Percentiles rank a stretch among this genome's conserved stretches.
phyloP scores from a whole-genome alignment of 108 stramenopile species.

The Cyclotella distinguenda region DNA sequence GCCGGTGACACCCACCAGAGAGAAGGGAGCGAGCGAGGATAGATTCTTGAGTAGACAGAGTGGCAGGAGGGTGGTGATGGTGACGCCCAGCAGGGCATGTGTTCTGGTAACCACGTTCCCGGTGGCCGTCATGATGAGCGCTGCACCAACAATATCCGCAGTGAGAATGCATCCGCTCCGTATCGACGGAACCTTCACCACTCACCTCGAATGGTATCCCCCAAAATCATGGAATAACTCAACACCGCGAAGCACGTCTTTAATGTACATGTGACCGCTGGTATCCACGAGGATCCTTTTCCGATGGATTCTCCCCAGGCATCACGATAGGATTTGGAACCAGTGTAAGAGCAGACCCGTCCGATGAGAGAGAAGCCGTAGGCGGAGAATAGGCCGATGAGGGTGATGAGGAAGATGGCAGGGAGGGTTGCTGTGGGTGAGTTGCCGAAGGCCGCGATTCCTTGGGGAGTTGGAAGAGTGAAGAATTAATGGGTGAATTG shows the following conservation, averaged over 20 bases:
- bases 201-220: conserved; percentile 59
- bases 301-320: conserved; percentile 77
- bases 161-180: no score
- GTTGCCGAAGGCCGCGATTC: conserved; percentile 93
- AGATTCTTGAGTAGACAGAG: conserved; percentile 86
- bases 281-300: conserved; percentile 69
- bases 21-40: conserved; percentile 79
- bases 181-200: no score
- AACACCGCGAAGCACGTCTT: conserved; percentile 76
- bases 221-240: conserved; percentile 90
- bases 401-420: conserved; percentile 58
- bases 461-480: conserved; percentile 15
- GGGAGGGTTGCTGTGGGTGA: conserved; percentile 82
- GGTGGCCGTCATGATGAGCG: conserved; percentile 49
- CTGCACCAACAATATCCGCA: no score
- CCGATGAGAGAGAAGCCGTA: conserved; percentile 89
- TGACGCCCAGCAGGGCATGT: conserved; percentile 55
- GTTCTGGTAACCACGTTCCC: conserved; percentile 40
- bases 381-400: conserved; percentile 77
- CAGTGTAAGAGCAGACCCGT: conserved; percentile 69
- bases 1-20: conserved; percentile 80
- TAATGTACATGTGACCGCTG: conserved; percentile 74
- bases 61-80: conserved; percentile 74
- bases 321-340: conserved; percentile 66
- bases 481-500: neutral